These are phyloP conservation scores for Eruca vesicaria DNA, from an alignment of 441 rosid species.

Conservation along the genomic window DNA sequence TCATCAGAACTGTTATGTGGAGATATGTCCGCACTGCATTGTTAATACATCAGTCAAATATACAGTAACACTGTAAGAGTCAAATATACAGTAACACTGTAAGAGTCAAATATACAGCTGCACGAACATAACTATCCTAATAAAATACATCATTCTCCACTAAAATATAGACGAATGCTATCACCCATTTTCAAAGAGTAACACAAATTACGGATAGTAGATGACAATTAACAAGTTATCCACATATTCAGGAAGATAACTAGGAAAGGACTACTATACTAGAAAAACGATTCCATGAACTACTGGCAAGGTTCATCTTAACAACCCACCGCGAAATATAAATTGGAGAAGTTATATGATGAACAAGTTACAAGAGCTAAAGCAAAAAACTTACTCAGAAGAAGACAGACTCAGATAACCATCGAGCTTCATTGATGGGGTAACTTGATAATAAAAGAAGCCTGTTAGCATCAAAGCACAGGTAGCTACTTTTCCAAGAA, in stretches of 20 bases:
- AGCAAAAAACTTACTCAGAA: constrained; percentile 59
- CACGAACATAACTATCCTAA: not conserved
- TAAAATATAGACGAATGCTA: constrained; percentile 2
- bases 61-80: not conserved
- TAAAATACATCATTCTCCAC: not conserved
- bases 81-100: constrained; percentile 1
- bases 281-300: constrained; percentile 13
- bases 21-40: constrained; percentile 49
- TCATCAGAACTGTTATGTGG: constrained; percentile 42
- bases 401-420: constrained; percentile 47
- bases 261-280: not conserved
- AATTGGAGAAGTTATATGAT: not conserved
- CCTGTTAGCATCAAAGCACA: constrained; percentile 85
- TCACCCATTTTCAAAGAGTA: not conserved
- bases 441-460: constrained; percentile 79
- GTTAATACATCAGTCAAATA: constrained; percentile 24
- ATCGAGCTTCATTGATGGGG: constrained; percentile 55
- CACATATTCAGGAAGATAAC: not conserved
- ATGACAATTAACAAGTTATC: not conserved
- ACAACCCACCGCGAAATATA: not conserved
- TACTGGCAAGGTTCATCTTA: constrained; percentile 5
- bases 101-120: not conserved
- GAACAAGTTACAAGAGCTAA: constrained; percentile 9
- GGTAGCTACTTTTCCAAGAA: constrained; percentile 87
- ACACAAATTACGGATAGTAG: not conserved